phyloP scores from a whole-genome alignment of 1,139 yeast species.

The Tardiomyces depauwii region DNA sequence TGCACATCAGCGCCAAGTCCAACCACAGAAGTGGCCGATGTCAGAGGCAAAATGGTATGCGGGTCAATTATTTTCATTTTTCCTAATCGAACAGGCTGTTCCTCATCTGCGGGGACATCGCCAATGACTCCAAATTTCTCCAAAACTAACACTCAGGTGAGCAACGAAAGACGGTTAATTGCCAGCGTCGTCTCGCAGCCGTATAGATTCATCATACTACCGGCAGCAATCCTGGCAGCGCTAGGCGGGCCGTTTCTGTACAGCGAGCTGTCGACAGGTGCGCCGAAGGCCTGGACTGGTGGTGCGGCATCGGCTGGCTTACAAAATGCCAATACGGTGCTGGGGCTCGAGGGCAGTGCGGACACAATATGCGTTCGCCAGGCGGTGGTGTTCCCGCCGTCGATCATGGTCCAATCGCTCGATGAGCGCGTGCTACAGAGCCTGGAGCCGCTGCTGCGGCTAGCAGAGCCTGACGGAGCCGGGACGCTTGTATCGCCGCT shows the following conservation, averaged over 20 bases:
- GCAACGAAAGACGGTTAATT: too few species aligned
- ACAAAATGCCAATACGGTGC: not conserved
- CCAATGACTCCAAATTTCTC: too few species aligned
- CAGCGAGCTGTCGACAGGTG: not conserved
- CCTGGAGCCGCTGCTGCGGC: not conserved
- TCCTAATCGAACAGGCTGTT: too few species aligned
- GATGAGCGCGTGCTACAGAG: not conserved
- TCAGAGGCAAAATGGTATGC: too few species aligned
- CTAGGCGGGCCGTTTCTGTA: not conserved
- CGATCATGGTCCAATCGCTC: not conserved
- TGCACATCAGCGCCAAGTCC: too few species aligned
- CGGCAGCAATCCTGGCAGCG: not conserved
- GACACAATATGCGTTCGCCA: not conserved
- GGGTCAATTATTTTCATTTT: constrained; percentile 18
- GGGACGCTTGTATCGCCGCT: not conserved
- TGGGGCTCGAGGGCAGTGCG: not conserved
- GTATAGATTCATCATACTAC: not conserved
- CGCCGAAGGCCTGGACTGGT: not conserved
- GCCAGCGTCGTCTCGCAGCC: not conserved
- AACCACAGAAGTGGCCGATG: too few species aligned
- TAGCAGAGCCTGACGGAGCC: not conserved
- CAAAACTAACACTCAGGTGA: too few species aligned
- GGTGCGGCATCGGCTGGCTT: too few species aligned
- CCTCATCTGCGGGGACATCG: too few species aligned
- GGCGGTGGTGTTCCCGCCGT: not conserved